Base-by-base conservation (phyloP, 2,329 filamentous ascomycete species). In the Cordyceps cateniannulata region DNA sequence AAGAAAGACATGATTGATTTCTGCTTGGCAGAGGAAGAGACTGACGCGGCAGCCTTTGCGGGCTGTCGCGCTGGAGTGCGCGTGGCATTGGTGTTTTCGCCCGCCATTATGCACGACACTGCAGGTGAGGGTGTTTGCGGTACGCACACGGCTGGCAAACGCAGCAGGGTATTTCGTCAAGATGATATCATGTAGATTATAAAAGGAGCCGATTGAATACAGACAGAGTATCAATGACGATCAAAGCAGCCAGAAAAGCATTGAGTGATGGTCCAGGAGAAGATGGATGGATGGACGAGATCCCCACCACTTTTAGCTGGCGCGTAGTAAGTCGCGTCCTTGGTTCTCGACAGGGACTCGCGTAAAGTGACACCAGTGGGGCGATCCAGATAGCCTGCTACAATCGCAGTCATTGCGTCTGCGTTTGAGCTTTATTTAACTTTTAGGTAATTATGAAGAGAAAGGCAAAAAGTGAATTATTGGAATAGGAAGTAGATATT, bases 1-100 rank as follows among this genome's bases (percentile, higher is more conserved):
- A 79, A 79, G 68, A 79, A 79, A 35, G 75, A 76, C 62, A 73
- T 70, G 63, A 79, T 78, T 47, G 75, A 77, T 57, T 72, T 72
- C 63, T 79, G 76, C 63, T 77, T 78, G 53, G 67, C 64, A 18
- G 72, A 71, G 12, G 73, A 73, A 22, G 73, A 67, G 40, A 66
- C 49, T 8, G 65, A 63, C 10, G 65, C 64, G 44, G 69, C 51
- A 45, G 67, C 63, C 59, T 71, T 74, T 45, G 68, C 47, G 16
- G 52, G 42, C 63, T 25, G 69, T 62, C 66, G 70, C 49, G 72
- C 71, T 25, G 73, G 73, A 60, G 73, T 75, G 61, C 71, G 69
- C 48, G 70, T 70, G 60, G 63, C 62, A 53, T 59, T 56, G 53
- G 66, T 48, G 62, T 67, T 68, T 50, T 73, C 69, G 60, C 65